These are phyloP conservation scores for Phialophora verrucosa DNA, from an alignment of 2,329 filamentous ascomycete species.

Conservation along the genomic window DNA sequence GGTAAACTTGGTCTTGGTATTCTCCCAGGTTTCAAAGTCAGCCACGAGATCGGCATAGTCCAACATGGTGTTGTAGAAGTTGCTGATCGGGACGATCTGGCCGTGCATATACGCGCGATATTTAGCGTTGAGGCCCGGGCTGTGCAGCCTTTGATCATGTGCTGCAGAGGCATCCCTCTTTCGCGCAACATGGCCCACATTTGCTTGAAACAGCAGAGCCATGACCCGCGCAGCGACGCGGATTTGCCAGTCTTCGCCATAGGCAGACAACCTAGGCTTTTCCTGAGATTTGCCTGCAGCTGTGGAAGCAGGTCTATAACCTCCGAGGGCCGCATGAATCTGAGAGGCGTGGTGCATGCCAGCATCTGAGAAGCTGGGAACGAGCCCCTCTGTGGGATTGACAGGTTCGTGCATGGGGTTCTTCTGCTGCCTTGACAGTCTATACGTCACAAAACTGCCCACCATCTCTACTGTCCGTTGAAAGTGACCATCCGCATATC, in stretches of 20 bases:
- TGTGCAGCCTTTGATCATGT: slow-evolving; percentile 44
- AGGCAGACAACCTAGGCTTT: slow-evolving; percentile 60
- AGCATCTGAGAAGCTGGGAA: slow-evolving; percentile 74
- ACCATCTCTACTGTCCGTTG: slow-evolving; percentile 76
- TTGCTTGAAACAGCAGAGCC: slow-evolving; percentile 80
- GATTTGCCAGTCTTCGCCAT: slow-evolving; percentile 88
- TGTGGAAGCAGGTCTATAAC: slow-evolving; percentile 52
- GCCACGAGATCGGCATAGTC: slow-evolving; percentile 84
- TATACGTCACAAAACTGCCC: slow-evolving; percentile 79
- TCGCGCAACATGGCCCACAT: slow-evolving; percentile 60
- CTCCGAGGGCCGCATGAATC: slow-evolving; percentile 76
- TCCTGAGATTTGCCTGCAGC: slow-evolving; percentile 61
- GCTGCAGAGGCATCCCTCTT: slow-evolving; percentile 45
- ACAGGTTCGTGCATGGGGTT: slow-evolving; percentile 58
- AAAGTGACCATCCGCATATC: slow-evolving; percentile 71
- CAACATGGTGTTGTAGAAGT: slow-evolving; percentile 86
- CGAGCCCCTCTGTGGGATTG: slow-evolving; percentile 69
- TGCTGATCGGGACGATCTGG: slow-evolving; percentile 76
- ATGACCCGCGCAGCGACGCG: slow-evolving; percentile 80
- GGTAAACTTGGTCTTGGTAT: slow-evolving; percentile 73
- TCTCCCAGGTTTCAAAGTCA: slow-evolving; percentile 89
- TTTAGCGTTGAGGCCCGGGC: slow-evolving; percentile 48
- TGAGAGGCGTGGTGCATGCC: slow-evolving; percentile 66
- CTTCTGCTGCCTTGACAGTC: slow-evolving; percentile 72
- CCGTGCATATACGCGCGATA: slow-evolving; percentile 59